Evolutionary conservation across 192 early-diverging fungal genomes (phyloP), one percentile per base, ranked within the genome.

Genomic region (Backusella tarrabulga): DNA sequence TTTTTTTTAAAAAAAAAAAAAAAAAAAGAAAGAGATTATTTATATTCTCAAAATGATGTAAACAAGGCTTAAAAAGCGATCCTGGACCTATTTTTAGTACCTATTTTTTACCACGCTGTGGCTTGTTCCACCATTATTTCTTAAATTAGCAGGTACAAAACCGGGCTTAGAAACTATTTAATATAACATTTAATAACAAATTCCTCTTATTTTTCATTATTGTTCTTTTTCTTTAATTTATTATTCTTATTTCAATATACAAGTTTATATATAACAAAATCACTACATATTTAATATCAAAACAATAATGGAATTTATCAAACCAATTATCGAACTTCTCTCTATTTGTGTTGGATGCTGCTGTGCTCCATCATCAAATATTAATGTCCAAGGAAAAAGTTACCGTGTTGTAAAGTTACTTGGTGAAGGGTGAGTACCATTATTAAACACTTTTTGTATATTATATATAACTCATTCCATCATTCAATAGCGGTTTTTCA

Each of bases 381-480:
- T 92, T 7, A 80, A 76, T 15, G 85, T 93, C 41, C 90, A 90
- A 78, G 74, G 84, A 60, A 79, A 85, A 17, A 79, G 79, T 23
- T 92, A 90, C 78, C 85, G 83, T 8, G 80, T 93, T 26, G 68
- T 88, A 71, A 85, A 85, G 41, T 79, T 88, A 14, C 83, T 94
- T 32, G 93, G 93, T 23, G 91, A 91, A 84, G 93, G 88, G 88
- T 89, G 78, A 84, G 8, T 29, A 11, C 4, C 42, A 17, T 14
- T 17, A 17, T 4, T 44, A 44, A 17, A 44, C 3, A 44, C 32
- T 54, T 54, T 17, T 54, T 44, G 5, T 17, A 44, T 21, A 54
- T 54, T 54, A 21, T 54, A 52, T 54, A 44, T 14, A 14, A 63
- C 23, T 29, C n/a, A 40, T 40, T 60, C 11, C 14, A 29, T 29